Percentiles rank a stretch among this genome's conserved stretches.
phyloP scores from a whole-genome alignment of 176 grass and related monocot species.

The bread wheat (Triticum aestivum) region DNA sequence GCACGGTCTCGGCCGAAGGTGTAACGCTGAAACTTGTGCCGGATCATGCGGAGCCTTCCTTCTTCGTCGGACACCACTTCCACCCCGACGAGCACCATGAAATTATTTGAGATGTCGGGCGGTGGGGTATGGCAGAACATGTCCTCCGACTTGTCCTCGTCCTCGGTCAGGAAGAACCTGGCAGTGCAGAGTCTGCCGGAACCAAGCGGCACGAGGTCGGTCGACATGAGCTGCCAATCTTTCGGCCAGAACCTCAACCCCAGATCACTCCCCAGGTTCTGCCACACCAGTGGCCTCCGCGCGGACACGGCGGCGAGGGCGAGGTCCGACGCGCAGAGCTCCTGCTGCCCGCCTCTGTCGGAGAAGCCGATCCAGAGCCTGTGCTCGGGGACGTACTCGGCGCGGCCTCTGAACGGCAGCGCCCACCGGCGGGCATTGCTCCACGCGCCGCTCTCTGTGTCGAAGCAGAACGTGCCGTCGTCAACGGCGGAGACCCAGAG shows the following conservation, averaged over 20 bases:
- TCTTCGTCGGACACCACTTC: background rate
- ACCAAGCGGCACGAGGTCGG: background rate
- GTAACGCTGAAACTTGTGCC: too few species aligned
- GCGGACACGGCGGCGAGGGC: background rate
- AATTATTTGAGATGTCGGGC: background rate
- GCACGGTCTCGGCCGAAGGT: background rate
- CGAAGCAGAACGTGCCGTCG: background rate
- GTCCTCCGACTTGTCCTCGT: too few species aligned
- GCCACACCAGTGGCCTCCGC: background rate
- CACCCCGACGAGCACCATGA: background rate
- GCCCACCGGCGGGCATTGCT: background rate
- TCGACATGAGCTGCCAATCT: background rate
- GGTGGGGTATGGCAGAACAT: too few species aligned
- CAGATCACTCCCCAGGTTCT: background rate
- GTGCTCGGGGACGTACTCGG: constrained; percentile 5
- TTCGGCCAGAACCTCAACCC: background rate
- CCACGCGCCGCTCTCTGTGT: background rate
- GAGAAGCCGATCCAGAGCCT: constrained; percentile 18
- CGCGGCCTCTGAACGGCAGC: background rate
- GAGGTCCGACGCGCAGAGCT: background rate
- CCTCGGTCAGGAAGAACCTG: background rate
- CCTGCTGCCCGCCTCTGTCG: too few species aligned
- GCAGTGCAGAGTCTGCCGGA: background rate
- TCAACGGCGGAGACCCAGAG: background rate
- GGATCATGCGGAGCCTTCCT: background rate